phyloP scores from a whole-genome alignment of 2,329 filamentous ascomycete species.

The Alternaria atra region DNA sequence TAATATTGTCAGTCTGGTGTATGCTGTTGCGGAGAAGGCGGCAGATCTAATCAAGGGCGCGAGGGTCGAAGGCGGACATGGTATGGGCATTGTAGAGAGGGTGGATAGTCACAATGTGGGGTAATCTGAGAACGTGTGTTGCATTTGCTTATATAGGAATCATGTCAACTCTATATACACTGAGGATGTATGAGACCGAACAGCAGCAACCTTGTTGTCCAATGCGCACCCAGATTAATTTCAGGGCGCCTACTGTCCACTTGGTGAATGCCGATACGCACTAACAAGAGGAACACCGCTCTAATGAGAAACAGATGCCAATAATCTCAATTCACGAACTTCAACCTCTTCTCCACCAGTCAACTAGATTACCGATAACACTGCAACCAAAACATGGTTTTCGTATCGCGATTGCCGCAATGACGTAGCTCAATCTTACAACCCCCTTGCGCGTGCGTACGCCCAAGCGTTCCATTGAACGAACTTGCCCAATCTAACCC shows the following conservation, averaged over 20 bases:
- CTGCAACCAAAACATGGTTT: slow-evolving; percentile 1
- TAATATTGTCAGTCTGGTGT: slow-evolving; percentile 35
- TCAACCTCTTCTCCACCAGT: background rate
- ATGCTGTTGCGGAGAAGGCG: slow-evolving; percentile 39
- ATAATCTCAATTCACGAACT: background rate
- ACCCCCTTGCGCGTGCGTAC: slow-evolving; percentile 3
- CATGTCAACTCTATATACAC: background rate
- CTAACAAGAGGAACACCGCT: background rate
- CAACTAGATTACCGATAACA: background rate
- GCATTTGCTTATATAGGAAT: background rate
- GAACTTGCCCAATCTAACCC: slow-evolving; percentile 13
- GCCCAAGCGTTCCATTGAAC: slow-evolving; percentile 11
- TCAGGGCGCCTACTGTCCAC: background rate
- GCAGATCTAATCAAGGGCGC: slow-evolving; percentile 29
- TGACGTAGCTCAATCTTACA: slow-evolving; percentile 18
- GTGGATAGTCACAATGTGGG: background rate
- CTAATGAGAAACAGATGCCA: background rate
- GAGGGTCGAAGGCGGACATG: slow-evolving; percentile 10
- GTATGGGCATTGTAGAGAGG: slow-evolving; percentile 1
- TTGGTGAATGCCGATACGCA: background rate
- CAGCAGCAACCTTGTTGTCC: background rate
- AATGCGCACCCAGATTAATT: background rate
- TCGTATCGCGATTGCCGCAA: slow-evolving; percentile 14
- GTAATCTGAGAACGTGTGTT: background rate
- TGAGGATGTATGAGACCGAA: background rate